Evolutionary conservation across 2,329 filamentous ascomycete genomes (phyloP), one percentile per base, ranked within the genome.

Genomic region (Aspergillus eucalypticola): DNA sequence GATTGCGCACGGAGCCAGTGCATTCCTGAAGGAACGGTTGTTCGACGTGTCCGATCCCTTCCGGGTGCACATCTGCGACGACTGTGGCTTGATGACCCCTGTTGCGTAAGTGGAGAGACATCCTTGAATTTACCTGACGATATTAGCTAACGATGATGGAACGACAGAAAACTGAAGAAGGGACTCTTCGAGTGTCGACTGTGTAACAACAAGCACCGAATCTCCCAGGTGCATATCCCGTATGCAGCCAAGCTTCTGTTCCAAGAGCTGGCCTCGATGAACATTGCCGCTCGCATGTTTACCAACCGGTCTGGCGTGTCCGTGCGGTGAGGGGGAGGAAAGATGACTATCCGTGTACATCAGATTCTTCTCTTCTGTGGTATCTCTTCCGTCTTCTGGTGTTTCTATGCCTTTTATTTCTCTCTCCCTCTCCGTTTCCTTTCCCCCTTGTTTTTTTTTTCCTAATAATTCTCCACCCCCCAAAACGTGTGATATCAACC

Each of bases 201-300:
- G 35, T 99, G 95, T 86, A 95, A 96, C 83, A 99, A 99, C 84
- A 98, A 98, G 86, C 97, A 94, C 65, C 92, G 91, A 81, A 98
- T 99, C 76, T 95, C 94, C 5, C 95, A 99, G 78, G 90, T 99
- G 59, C 92, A 98, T 76, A 96, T 99, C 66, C 95, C 95, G 0
- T 99, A 99, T 75, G 95, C 95, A 2, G 95, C 95, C 62, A 99
- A 99, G 82, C 84, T 99, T 53, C 86, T 99, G 54, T 99, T 99
- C 88, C 95, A 99, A 82, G 95, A 99, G 81, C 82, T 99, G 68
- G 91, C 93, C 74, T 89, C 92, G 53, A 99, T 99, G 95, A 98
- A 98, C 78, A 98, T 99, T 76, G 94, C 95, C 10, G 90, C 94
- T 32, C 89, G 95, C 75, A 94, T 99, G 92, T 99, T 96, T 76